Evolutionary conservation across 805 yeast genomes (phyloP), one percentile per base, ranked within the genome.

Genomic region (Pichia occidentalis): DNA sequence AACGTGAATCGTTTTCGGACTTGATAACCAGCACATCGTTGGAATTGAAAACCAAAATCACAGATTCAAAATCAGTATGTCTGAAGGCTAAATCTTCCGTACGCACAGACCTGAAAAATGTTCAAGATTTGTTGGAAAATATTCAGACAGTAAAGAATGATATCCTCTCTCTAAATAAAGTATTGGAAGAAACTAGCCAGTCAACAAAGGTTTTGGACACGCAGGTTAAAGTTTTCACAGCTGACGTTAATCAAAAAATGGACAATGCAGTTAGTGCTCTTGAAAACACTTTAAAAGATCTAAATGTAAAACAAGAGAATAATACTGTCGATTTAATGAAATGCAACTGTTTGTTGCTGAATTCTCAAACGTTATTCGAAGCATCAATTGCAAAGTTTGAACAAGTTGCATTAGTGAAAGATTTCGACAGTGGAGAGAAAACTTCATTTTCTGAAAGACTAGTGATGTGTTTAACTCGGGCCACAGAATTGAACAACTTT

Each of bases 351-450:
- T 34, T 53, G 40, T 37, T 56, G 7, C 18, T 47, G 1, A 49
- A 52, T 31, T 46, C 61, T 7, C 49, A 55, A 37, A 44, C 52
- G 17, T 27, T 57, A 24, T 49, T 57, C 35, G 59, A 57, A 32
- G 51, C 60, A 3, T 48, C 59, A 13, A 24, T 57, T 10, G 43
- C 51, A 1, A 54, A 48, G 13, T 52, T 56, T 36, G 59, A 56
- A 36, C 27, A 42, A 5, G 36, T 51, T 14, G 51, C 49, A 19
- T 20, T 3, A 14, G 21, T 25, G 5, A 24, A 34, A 4, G 21
- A 19, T 18, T 20, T 12, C 14, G 7, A 7, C 10, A n/a, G 16
- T 18, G 4, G 24, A 21, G 7, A 27, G 3, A 4, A 12, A 10
- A 4, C 22, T 11, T 17, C 43, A 39, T 18, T 9, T 37, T 7